Conservation (phyloP, 768 basidiomycete species). For the Neoboletus brunneissimus region DNA sequence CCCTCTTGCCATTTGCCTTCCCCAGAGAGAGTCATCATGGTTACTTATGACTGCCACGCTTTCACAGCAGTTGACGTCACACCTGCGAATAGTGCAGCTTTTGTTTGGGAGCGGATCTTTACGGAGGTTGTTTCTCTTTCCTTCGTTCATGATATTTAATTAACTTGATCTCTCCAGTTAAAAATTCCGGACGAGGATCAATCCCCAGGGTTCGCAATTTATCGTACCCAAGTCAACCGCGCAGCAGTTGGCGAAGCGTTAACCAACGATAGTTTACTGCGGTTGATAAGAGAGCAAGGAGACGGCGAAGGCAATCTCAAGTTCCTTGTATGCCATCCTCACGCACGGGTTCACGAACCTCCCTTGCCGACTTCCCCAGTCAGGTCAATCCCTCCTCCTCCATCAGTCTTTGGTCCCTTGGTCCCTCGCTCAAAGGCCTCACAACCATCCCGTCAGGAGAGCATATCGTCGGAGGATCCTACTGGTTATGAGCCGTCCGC, state of each 20-base stretch:
- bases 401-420: slow-evolving; percentile 48
- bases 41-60: slow-evolving; percentile 75
- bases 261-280: slow-evolving; percentile 64
- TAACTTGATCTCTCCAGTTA: slow-evolving; percentile 43
- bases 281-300: slow-evolving; percentile 67
- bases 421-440: slow-evolving; percentile 45
- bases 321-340: slow-evolving; percentile 72
- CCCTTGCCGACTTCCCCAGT: slow-evolving; percentile 39
- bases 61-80: slow-evolving; percentile 72
- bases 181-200: slow-evolving; percentile 85
- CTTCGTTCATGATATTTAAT: background rate
- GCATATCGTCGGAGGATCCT: slow-evolving; percentile 62
- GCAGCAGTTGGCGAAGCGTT: slow-evolving; percentile 74
- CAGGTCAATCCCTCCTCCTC: slow-evolving; percentile 48
- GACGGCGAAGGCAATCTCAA: slow-evolving; percentile 82
- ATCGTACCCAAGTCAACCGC: slow-evolving; percentile 83
- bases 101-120: slow-evolving; percentile 78
- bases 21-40: slow-evolving; percentile 49
- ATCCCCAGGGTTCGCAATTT: slow-evolving; percentile 64
- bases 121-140: slow-evolving; percentile 53
- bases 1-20: slow-evolving; percentile 30
- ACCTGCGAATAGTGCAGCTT: slow-evolving; percentile 58
- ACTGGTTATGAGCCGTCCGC: slow-evolving; percentile 68
- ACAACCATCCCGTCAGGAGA: slow-evolving; percentile 62
- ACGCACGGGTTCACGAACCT: slow-evolving; percentile 57